A percentile compares a stretch with the other conserved stretches of the same genome.
phyloP scores from a whole-genome alignment of 257 asterid genomes.

The Salvia splendens region DNA sequence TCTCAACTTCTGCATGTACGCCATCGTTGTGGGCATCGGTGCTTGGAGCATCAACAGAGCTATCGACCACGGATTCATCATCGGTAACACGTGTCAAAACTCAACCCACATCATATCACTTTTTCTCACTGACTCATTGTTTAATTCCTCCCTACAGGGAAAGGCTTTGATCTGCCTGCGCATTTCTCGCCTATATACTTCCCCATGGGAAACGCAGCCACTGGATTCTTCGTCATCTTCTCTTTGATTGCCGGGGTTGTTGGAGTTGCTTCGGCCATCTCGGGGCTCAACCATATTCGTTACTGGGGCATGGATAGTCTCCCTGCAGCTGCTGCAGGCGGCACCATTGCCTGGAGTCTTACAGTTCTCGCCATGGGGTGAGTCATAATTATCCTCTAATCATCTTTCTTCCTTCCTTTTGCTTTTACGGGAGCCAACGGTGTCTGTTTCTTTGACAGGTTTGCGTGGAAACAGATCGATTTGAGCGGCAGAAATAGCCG shows the following conservation, averaged over 20 bases:
- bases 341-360: slow-evolving; percentile 73
- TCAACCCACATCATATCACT: no score
- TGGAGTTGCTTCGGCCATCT: slow-evolving; percentile 66
- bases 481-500: slow-evolving; percentile 57
- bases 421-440: background rate
- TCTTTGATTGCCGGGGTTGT: slow-evolving; percentile 78
- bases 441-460: slow-evolving; percentile 43
- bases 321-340: slow-evolving; percentile 71
- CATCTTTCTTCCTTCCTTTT: background rate
- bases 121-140: background rate
- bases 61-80: slow-evolving; percentile 67
- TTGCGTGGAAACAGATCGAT: slow-evolving; percentile 81
- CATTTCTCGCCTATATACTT: slow-evolving; percentile 87
- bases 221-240: slow-evolving; percentile 85
- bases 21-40: slow-evolving; percentile 64
- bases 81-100: slow-evolving; percentile 40
- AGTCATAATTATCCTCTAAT: background rate
- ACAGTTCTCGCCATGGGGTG: slow-evolving; percentile 97
- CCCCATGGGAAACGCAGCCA: slow-evolving; percentile 92
- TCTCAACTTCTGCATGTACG: slow-evolving; percentile 88
- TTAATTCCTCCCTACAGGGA: slow-evolving; percentile 43
- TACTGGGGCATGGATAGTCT: slow-evolving; percentile 61
- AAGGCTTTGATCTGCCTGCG: slow-evolving; percentile 62
- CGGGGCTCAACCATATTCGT: slow-evolving; percentile 63
- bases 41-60: slow-evolving; percentile 78